Evolutionary conservation across 805 yeast species (phyloP).

Genomic region (Candida caryicola): DNA sequence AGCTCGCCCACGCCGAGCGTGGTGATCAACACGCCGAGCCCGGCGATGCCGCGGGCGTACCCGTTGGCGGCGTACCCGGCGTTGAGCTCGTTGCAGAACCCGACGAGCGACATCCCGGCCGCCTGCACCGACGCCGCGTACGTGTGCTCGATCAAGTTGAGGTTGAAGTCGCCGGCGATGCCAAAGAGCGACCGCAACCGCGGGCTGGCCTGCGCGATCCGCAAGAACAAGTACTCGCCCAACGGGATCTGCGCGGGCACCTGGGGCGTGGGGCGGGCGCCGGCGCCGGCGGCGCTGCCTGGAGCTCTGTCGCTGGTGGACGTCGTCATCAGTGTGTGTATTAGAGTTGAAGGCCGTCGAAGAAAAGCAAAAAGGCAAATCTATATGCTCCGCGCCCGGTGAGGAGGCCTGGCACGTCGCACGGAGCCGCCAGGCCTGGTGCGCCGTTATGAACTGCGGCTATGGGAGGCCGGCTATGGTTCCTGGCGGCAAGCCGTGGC

Average conservation of each 20-base stretch:
- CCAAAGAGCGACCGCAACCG: conserved; percentile 58
- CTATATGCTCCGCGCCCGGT: too few species aligned
- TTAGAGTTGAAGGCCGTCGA: background rate
- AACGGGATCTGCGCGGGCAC: conserved; percentile 39
- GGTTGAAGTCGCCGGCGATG: conserved; percentile 77
- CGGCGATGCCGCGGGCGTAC: conserved; percentile 65
- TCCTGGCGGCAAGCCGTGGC: too few species aligned
- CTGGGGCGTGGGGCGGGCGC: background rate
- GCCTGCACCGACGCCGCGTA: conserved; percentile 42
- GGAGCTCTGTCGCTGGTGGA: too few species aligned
- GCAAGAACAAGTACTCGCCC: conserved; percentile 63
- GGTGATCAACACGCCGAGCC: conserved; percentile 57
- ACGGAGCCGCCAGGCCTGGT: too few species aligned
- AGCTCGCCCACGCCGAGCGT: conserved; percentile 92
- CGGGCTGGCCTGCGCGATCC: conserved; percentile 54
- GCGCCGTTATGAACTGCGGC: too few species aligned
- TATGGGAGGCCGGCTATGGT: too few species aligned
- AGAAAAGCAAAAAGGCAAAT: too few species aligned
- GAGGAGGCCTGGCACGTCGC: too few species aligned
- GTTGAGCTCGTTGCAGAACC: conserved; percentile 85
- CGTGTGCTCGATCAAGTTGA: conserved; percentile 64
- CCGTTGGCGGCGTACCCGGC: conserved; percentile 93
- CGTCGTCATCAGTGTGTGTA: too few species aligned
- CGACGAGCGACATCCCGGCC: conserved; percentile 60
- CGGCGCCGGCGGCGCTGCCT: too few species aligned